These are phyloP conservation scores for Scheffersomyces parashehatae DNA, from an alignment of 1,139 yeast species.

Conservation along the genomic window DNA sequence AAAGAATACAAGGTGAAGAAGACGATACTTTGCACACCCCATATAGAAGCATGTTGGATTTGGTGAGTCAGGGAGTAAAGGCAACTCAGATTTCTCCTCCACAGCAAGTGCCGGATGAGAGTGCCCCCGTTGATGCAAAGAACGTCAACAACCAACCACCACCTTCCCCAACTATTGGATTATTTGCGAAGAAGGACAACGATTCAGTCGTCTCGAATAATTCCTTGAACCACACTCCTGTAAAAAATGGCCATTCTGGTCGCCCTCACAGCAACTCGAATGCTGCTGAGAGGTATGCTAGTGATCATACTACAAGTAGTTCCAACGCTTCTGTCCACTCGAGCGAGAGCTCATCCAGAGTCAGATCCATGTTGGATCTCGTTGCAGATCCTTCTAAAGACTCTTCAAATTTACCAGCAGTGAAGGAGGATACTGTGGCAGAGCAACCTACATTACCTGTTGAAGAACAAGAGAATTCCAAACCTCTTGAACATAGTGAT, in stretches of 20 bases:
- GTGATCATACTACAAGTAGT: background rate
- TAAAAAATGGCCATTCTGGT: background rate
- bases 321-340: conserved; percentile 1
- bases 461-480: background rate
- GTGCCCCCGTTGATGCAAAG: background rate
- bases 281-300: background rate
- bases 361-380: conserved; percentile 16
- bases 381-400: conserved; percentile 5
- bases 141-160: background rate
- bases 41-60: conserved; percentile 44
- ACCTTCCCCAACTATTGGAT: background rate
- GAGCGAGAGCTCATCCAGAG: conserved; percentile 1
- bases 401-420: conserved; percentile 18
- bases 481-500: no score
- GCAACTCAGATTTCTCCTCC: background rate
- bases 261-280: background rate
- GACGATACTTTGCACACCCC: conserved; percentile 29
- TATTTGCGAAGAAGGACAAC: background rate
- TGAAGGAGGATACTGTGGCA: conserved; percentile 17
- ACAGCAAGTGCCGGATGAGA: background rate
- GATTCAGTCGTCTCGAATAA: background rate
- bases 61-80: conserved; percentile 13
- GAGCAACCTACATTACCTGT: background rate
- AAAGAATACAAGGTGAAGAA: conserved; percentile 7
- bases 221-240: background rate